These are phyloP conservation scores for Mycena olivaceomarginata DNA, from an alignment of 768 basidiomycete species.

Conservation along the genomic window DNA sequence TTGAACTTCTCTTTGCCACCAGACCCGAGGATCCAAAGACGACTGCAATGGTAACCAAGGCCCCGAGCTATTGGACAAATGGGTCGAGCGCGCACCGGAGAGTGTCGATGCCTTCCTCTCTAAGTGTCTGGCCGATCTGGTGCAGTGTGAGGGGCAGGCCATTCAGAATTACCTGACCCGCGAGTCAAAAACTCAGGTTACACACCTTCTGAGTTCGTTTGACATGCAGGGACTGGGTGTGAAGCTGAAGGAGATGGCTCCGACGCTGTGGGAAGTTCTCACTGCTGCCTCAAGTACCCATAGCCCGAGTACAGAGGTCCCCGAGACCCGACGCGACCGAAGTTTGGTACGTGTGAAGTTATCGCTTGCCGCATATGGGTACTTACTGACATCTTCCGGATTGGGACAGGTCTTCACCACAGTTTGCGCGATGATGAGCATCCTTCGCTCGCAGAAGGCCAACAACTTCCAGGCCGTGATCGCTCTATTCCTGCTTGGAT, in stretches of 20 bases:
- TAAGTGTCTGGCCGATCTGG: no score
- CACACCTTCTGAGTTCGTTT: slow-evolving; percentile 6
- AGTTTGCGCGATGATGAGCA: slow-evolving; percentile 36
- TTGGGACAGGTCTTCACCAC: slow-evolving; percentile 11
- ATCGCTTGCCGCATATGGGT: slow-evolving; percentile 21
- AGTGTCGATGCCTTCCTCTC: no score
- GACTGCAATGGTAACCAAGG: no score
- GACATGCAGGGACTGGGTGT: slow-evolving; percentile 25
- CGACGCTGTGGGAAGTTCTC: slow-evolving; percentile 14
- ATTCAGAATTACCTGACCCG: slow-evolving; percentile 30
- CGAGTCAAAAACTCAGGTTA: background rate
- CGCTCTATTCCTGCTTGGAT: slow-evolving; percentile 37
- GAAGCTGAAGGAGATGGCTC: background rate
- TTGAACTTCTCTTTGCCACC: no score
- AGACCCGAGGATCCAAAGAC: no score
- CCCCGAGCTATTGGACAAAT: no score
- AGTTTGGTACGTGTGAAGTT: slow-evolving; percentile 17
- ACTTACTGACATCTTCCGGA: no score
- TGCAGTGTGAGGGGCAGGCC: slow-evolving; percentile 17
- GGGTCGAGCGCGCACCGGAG: no score
- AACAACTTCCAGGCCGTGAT: slow-evolving; percentile 41
- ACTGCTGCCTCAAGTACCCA: background rate
- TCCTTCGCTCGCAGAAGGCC: slow-evolving; percentile 33
- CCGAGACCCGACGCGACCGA: background rate
- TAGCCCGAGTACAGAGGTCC: background rate